Base-by-base conservation (phyloP, 176 grass and related monocot genomes). In the Cenchrus fungigraminus region DNA sequence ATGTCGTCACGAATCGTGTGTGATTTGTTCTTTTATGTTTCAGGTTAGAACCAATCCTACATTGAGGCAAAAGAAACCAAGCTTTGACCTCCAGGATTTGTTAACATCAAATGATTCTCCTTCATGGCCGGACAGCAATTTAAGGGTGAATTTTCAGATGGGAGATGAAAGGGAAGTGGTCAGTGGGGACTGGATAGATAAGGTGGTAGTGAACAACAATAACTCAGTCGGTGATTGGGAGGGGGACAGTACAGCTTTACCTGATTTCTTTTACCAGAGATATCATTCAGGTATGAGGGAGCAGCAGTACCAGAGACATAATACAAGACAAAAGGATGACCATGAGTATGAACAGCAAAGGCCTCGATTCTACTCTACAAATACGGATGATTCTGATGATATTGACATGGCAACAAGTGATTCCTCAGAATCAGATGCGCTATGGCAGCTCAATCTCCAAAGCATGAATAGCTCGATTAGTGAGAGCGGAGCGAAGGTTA, bases 381-480 rank as follows among this genome's bases (percentile, higher is more conserved):
- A 93, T 82, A 94, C 93, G 12, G 97, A 99, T 71, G 97, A 94
- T 69, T 96, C 93, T 5, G 97, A 99, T 90, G 97, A 99, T 68
- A 84, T 96, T 77, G 97, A 98, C 78, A 87, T 99, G 82, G 97
- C 94, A 73, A 99, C 97, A 37, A 99, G 97, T 78, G 97, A 99
- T 92, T 99, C 97, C 68, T 99, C 97, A 52, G 97, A 99, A 94
- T 92, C 94, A 84, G 97, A 99, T 68, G 89, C 89, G 77, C 86
- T 92, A 28, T 99, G 97, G 97, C 97, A 94, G 71, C 95, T 94
- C 85, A 96, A 88, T 89, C 63, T 88, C 57, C 90, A 91, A 87
- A 99, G 84, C 86, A 86, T 94, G 25, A 92, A 71, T 86, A 85
- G 47, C 65, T 83, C 75, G 31, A 78, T 76, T 76, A 91, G 80